Percentiles rank a stretch among this genome's conserved stretches.
phyloP scores from a whole-genome alignment of 2,329 filamentous ascomycete genomes.

The Hypoxylon sp. region DNA sequence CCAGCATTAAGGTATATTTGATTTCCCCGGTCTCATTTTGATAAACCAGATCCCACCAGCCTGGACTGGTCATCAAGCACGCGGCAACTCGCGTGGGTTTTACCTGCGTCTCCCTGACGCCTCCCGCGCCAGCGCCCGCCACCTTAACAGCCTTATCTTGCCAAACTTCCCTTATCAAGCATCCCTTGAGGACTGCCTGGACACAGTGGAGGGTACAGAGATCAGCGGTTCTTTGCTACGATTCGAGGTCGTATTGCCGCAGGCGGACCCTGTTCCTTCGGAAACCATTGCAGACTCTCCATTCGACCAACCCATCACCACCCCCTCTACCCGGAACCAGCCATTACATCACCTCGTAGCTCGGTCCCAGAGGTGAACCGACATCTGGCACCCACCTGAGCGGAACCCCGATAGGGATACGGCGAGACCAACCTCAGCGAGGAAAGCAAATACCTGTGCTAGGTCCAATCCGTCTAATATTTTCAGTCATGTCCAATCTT shows the following conservation, averaged over 20 bases:
- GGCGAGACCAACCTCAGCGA: slow-evolving; percentile 49
- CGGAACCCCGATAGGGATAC: slow-evolving; percentile 35
- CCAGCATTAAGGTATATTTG: slow-evolving; percentile 41
- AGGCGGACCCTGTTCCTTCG: slow-evolving; percentile 43
- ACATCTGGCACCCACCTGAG: slow-evolving; percentile 38
- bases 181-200: slow-evolving; percentile 30
- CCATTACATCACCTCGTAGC: slow-evolving; percentile 40
- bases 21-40: slow-evolving; percentile 37
- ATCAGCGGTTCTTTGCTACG: slow-evolving; percentile 43
- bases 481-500: slow-evolving; percentile 67
- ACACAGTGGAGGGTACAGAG: slow-evolving; percentile 42
- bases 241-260: slow-evolving; percentile 41
- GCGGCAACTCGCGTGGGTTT: slow-evolving; percentile 42
- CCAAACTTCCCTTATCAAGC: slow-evolving; percentile 45
- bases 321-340: slow-evolving; percentile 29
- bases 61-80: slow-evolving; percentile 40
- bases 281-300: slow-evolving; percentile 29
- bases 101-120: slow-evolving; percentile 34
- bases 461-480: slow-evolving; percentile 46
- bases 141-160: slow-evolving; percentile 48
- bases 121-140: slow-evolving; percentile 45
- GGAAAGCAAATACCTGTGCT: slow-evolving; percentile 34
- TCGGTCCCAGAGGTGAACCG: slow-evolving; percentile 33
- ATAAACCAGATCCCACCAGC: slow-evolving; percentile 41
- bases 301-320: slow-evolving; percentile 35